phyloP scores from a whole-genome alignment of 2,329 filamentous ascomycete genomes.

The Colletotrichum shisoi region DNA sequence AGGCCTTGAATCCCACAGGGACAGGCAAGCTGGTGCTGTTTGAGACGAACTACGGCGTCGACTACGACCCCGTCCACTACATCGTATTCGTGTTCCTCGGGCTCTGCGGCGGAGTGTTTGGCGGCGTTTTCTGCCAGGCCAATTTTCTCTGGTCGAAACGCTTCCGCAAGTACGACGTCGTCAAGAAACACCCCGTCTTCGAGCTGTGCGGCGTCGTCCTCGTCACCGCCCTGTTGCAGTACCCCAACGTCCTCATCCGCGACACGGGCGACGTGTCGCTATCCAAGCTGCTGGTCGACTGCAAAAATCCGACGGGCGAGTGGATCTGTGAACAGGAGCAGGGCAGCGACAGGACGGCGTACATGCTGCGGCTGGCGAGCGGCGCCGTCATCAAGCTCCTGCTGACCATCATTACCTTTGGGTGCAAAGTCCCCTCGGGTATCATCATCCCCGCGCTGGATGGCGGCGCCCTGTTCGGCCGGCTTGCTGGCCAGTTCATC shows the following conservation, averaged over 20 bases:
- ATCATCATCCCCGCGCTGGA: conserved; percentile 68
- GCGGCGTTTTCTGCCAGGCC: conserved; percentile 65
- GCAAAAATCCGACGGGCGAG: conserved; percentile 48
- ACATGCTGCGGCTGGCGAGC: conserved; percentile 61
- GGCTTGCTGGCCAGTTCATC: conserved; percentile 56
- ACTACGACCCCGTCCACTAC: conserved; percentile 64
- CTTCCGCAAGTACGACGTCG: conserved; percentile 60
- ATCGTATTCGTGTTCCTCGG: conserved; percentile 65
- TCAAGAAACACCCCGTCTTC: conserved; percentile 64
- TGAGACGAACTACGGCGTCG: conserved; percentile 65
- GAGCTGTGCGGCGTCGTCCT: conserved; percentile 64
- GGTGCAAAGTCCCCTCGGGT: conserved; percentile 66
- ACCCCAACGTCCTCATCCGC: conserved; percentile 62
- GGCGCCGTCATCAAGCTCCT: conserved; percentile 63
- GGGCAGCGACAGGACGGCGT: conserved; percentile 48
- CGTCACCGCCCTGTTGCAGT: conserved; percentile 62
- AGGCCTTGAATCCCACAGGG: conserved; percentile 65
- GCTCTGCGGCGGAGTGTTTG: conserved; percentile 65
- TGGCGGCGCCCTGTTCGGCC: conserved; percentile 65
- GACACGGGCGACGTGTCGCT: conserved; percentile 65
- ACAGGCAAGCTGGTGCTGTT: conserved; percentile 69
- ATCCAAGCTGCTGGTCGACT: conserved; percentile 65
- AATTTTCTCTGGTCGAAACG: conserved; percentile 65
- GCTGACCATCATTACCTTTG: conserved; percentile 66
- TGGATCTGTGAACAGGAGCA: conserved; percentile 63